Conservation (phyloP, 176 grass and related monocot genomes). For the Hyparrhenia diplandra region DNA sequence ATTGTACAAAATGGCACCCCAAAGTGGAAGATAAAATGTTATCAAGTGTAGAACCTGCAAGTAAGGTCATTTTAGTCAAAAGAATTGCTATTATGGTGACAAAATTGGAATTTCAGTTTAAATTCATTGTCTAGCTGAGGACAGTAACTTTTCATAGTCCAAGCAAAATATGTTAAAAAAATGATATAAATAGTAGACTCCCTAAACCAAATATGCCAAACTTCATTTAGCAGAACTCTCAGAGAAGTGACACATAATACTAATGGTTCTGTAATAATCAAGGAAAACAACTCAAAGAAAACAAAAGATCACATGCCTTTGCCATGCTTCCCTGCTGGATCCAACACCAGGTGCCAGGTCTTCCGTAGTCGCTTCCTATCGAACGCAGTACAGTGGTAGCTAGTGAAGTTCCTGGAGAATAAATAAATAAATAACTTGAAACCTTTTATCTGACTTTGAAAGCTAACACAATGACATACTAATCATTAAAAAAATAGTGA, state of each 20-base stretch:
- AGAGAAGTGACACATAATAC: not conserved
- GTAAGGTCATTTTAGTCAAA: slow-evolving; percentile 10
- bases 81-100: not conserved
- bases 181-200: not conserved
- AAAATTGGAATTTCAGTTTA: not conserved
- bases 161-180: slow-evolving; percentile 6
- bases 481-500: not conserved
- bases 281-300: not conserved
- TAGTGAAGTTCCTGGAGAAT: slow-evolving; percentile 70
- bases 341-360: slow-evolving; percentile 83
- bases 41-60: slow-evolving; percentile 75
- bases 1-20: slow-evolving; percentile 98
- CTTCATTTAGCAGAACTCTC: not conserved
- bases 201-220: not conserved
- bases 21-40: slow-evolving; percentile 94
- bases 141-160: not conserved
- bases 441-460: slow-evolving; percentile 5
- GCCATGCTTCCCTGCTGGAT: slow-evolving; percentile 70
- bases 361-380: slow-evolving; percentile 80
- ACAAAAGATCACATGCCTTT: slow-evolving; percentile 53
- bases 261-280: not conserved
- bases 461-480: not conserved
- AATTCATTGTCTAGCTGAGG: not conserved
- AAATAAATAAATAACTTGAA: not conserved
- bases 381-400: slow-evolving; percentile 72